Evolutionary conservation across 208 protist species (phyloP), one percentile per base, ranked within the genome.

Genomic region (Trypanosoma theileri): DNA sequence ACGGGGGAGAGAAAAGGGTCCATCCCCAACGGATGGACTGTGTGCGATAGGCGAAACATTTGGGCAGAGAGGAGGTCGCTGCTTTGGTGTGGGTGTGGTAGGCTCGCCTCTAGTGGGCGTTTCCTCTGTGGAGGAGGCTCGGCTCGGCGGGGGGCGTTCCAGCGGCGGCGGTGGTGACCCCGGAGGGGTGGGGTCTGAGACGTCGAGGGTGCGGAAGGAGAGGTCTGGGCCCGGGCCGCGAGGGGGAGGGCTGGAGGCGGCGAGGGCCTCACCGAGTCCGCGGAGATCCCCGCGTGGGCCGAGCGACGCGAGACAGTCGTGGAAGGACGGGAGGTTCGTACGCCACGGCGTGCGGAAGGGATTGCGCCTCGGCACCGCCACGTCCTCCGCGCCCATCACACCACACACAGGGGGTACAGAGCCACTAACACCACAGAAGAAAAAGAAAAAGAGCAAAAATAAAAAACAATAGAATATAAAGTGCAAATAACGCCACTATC

Each of bases 21-120:
- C 28, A 14, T 44, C 40, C n/a, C 28, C 16, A 0, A 44, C 22
- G 16, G 58, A 58, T 42, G 64, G 66, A 54, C 65, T 77, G 16
- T 65, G 55, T 4, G 59, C 53, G 63, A 77, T 71, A 16, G 71
- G 71, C 16, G 71, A 77, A 48, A 65, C 58, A 21, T 59, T 65
- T 24, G 71, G 71, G 35, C 52, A 77, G 2, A 77, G 46, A 3
- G 71, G 64, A 31, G 71, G 64, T 10, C 55, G 64, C 1, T 66
- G 41, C 11, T 3, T 17, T 1, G 64, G 28, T 11, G 56, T 59
- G 21, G 44, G 4, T 40, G 64, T 44, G 42, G 4, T 31, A 19
- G 19, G 11, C 26, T 52, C 44, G 17, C 9, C n/a, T 26, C 59
- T 21, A 41, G 40, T 46, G 11, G 69, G 62, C n/a, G 69, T 64